phyloP scores from a whole-genome alignment of 2,329 filamentous ascomycete species.

The Emergomyces orientalis region DNA sequence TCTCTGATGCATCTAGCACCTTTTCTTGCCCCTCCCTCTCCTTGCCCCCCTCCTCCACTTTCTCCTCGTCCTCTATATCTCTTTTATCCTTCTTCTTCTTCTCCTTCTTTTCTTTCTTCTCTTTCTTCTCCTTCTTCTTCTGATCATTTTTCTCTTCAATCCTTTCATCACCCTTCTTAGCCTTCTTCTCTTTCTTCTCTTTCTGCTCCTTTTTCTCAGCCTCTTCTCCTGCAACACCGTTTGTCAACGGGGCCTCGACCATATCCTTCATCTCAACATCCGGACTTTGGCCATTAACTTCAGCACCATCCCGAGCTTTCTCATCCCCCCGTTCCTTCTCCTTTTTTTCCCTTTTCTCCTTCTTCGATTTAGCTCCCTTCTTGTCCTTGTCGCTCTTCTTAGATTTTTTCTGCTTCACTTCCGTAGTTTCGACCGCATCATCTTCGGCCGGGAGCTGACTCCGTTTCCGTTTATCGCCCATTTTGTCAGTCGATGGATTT shows the following conservation, averaged over 20 bases:
- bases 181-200: conserved; percentile 15
- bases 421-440: conserved; percentile 9
- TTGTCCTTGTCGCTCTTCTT: conserved; percentile 9
- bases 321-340: conserved; percentile 1
- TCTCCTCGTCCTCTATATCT: conserved; percentile 14
- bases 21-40: conserved; percentile 10
- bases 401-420: conserved; percentile 14
- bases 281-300: conserved; percentile 15
- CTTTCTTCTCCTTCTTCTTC: conserved; percentile 4
- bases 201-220: conserved; percentile 19
- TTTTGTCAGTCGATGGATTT: conserved; percentile 1
- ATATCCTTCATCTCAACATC: conserved; percentile 18
- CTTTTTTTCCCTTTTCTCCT: conserved; percentile 3
- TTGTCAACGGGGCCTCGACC: conserved; percentile 3
- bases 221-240: background rate
- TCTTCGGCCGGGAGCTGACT: conserved; percentile 11
- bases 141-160: conserved; percentile 13
- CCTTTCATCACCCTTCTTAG: conserved; percentile 12
- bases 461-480: conserved; percentile 18
- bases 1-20: background rate
- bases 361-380: conserved; percentile 2
- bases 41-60: conserved; percentile 10
- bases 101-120: conserved; percentile 10
- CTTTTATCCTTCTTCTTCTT: conserved; percentile 9
- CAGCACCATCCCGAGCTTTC: background rate